phyloP scores from a whole-genome alignment of 306 rosid genomes.

The Cucumis melo region DNA sequence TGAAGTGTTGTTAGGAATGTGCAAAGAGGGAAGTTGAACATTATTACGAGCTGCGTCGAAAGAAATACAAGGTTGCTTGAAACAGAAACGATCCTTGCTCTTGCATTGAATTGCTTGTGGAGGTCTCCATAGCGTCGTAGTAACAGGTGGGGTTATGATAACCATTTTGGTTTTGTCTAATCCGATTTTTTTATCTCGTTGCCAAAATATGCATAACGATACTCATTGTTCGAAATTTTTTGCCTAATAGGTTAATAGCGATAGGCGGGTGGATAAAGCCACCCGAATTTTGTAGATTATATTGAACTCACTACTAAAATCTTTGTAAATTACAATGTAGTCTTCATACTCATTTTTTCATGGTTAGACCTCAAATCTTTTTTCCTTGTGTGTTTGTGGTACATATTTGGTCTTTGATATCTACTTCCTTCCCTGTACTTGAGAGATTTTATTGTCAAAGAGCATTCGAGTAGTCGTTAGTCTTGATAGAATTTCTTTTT shows the following conservation, averaged over 20 bases:
- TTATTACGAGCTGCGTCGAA: too few relatives aligned
- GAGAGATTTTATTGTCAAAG: not conserved
- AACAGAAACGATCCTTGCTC: too few relatives aligned
- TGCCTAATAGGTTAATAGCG: constrained; percentile 43
- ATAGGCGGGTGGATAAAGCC: not conserved
- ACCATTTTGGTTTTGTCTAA: too few relatives aligned
- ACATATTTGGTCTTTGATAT: not conserved
- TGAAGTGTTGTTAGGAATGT: too few relatives aligned
- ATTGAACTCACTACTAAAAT: not conserved
- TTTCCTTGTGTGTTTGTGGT: too few relatives aligned
- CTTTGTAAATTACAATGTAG: not conserved
- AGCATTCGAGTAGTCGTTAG: not conserved
- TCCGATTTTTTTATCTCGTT: constrained; percentile 63
- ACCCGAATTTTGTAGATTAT: not conserved
- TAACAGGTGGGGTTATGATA: too few relatives aligned
- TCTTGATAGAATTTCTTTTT: not conserved
- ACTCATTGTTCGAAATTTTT: constrained; percentile 93
- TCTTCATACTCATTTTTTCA: not conserved
- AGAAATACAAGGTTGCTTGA: too few relatives aligned
- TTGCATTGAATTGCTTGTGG: too few relatives aligned
- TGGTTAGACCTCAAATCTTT: too few relatives aligned
- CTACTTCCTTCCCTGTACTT: not conserved
- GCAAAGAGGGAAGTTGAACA: too few relatives aligned
- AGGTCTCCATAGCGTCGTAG: too few relatives aligned
- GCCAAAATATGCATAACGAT: constrained; percentile 92